A percentile compares a stretch with the other conserved stretches of the same genome.
phyloP scores from a whole-genome alignment of 2,329 filamentous ascomycete genomes.

The Xylariaceae sp. region DNA sequence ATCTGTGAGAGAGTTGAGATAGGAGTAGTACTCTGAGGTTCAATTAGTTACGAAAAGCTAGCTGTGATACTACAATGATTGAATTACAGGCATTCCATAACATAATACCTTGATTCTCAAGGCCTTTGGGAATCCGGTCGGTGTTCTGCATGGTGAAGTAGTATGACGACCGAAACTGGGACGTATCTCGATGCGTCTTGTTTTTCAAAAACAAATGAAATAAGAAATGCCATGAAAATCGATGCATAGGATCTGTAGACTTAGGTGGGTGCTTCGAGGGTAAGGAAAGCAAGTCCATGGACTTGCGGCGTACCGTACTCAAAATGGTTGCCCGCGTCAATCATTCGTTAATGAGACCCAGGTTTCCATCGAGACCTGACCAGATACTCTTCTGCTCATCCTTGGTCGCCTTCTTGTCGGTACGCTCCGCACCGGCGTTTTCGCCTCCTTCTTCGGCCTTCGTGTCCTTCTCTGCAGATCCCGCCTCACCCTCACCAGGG shows the following conservation, averaged over 20 bases:
- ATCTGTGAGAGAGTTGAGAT: no score
- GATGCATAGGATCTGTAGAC: background rate
- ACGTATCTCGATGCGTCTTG: no score
- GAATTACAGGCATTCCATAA: no score
- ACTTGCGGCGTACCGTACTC: background rate
- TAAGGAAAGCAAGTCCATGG: background rate
- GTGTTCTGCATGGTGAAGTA: no score
- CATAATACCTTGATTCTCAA: no score
- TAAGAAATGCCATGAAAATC: no score
- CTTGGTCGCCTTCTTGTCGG: constrained; percentile 17
- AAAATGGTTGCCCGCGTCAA: background rate
- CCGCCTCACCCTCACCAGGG: constrained; percentile 30
- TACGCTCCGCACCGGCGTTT: constrained; percentile 19
- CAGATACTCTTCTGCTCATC: constrained; percentile 38
- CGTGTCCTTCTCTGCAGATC: constrained; percentile 21
- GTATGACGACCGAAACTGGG: no score
- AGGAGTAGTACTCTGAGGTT: no score
- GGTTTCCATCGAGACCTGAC: constrained; percentile 47
- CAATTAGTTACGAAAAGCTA: no score
- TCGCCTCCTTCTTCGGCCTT: constrained; percentile 21
- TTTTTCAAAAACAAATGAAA: no score
- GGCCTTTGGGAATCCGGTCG: no score
- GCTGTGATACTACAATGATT: no score
- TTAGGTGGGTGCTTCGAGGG: background rate
- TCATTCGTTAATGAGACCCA: constrained; percentile 44